Conservation (phyloP, 108 stramenopile genomes). For the Poteriospumella lacustris region DNA sequence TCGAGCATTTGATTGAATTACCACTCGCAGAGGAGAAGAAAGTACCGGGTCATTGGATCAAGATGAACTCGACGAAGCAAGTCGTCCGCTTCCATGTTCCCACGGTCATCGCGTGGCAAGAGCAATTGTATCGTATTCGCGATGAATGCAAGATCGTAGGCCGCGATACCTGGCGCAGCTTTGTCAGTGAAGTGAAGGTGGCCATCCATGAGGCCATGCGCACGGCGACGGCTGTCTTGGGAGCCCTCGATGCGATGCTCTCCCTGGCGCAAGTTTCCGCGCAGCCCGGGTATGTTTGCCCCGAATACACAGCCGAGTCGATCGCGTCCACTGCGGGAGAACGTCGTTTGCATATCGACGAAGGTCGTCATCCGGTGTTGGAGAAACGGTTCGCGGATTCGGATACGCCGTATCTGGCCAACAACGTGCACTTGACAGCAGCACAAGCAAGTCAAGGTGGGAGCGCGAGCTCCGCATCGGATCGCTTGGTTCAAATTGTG, state of each 20-base stretch:
- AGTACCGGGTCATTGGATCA: background rate
- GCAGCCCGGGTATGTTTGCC: background rate
- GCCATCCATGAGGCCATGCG: background rate
- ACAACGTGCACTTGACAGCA: background rate
- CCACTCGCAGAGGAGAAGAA: background rate
- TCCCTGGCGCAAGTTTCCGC: background rate
- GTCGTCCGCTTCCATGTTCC: background rate
- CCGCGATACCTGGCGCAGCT: background rate
- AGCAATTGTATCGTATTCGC: background rate
- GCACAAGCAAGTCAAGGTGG: too few species aligned
- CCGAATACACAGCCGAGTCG: background rate
- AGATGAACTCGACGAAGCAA: background rate
- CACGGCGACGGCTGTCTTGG: background rate
- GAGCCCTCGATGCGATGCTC: background rate
- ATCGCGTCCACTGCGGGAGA: too few species aligned
- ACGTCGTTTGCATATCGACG: background rate
- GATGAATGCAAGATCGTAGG: background rate
- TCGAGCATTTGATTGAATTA: background rate
- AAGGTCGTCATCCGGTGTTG: background rate
- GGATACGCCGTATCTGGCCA: background rate
- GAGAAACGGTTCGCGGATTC: background rate
- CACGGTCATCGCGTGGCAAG: background rate
- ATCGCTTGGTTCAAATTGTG: slow-evolving; percentile 17
- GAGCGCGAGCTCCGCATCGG: background rate
- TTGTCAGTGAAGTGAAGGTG: background rate